A percentile compares a stretch with the other conserved stretches of the same genome.
These are phyloP conservation scores for Emergomyces africanus DNA, from an alignment of 2,329 filamentous ascomycete species.

Conservation along the genomic window DNA sequence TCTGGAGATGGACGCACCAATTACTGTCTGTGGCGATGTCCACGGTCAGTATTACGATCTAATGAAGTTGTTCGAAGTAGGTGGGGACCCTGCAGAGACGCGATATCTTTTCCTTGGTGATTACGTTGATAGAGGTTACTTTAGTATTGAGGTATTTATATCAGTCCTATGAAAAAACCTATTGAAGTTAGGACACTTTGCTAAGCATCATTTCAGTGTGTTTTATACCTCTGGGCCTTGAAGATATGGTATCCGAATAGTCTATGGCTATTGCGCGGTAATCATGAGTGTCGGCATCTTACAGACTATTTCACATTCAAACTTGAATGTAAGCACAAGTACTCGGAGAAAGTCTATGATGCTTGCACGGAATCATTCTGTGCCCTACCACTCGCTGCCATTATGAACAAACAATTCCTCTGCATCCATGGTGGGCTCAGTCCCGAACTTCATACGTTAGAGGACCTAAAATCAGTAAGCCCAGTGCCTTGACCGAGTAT, in stretches of 20 bases:
- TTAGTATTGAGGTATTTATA: conserved; percentile 70
- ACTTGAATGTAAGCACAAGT: conserved; percentile 99
- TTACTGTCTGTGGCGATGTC: conserved; percentile 96
- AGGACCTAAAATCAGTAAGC: conserved; percentile 78
- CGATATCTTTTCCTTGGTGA: conserved; percentile 94
- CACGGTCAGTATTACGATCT: conserved; percentile 98
- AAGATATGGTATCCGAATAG: conserved; percentile 99
- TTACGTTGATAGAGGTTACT: conserved; percentile 97
- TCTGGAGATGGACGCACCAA: conserved; percentile 97
- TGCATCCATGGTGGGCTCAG: conserved; percentile 96
- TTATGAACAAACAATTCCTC: conserved; percentile 99
- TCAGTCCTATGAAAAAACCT: not conserved
- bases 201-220: conserved; percentile 48
- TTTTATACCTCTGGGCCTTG: conserved; percentile 91
- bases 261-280: conserved; percentile 91
- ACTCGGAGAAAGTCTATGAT: conserved; percentile 90
- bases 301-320: conserved; percentile 99
- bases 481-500: not conserved
- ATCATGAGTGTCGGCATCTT: conserved; percentile 97
- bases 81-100: conserved; percentile 90
- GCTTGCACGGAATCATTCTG: conserved; percentile 99
- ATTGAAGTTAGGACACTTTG: not conserved
- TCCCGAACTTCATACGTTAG: conserved; percentile 88
- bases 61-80: conserved; percentile 99
- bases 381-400: conserved; percentile 76